Base-by-base conservation (phyloP, 2,329 filamentous ascomycete species). In the Tolypocladium ovalisporum region DNA sequence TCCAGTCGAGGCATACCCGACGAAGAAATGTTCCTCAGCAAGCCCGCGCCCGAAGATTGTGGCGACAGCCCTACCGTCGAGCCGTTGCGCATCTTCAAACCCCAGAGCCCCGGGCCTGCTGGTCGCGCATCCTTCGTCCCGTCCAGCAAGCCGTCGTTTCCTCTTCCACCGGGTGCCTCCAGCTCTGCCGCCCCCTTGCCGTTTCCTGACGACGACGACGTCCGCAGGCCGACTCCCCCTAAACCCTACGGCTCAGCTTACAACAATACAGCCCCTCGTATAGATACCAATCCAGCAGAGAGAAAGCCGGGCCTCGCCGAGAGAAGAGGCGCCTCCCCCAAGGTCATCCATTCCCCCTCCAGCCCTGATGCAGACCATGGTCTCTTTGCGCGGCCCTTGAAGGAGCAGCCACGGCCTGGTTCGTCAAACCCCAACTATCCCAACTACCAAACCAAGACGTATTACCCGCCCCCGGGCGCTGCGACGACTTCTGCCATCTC, bases 21-120 rank as follows among this genome's bases (percentile, higher is more conserved):
- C 35, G 87, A 91, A 73, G 90, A 93, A 79, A 87, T 95, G 76
- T 93, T 95, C 75, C 81, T 95, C 73, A 82, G 73, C 69, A 79
- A 77, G 54, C 80, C 79, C n/a, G 69, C 74, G 57, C 75, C 75
- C 10, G 71, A 74, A 13, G 77, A 80, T 52, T 76, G 76, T 60
- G 74, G 74, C 54, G 85, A 90, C 66, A 90, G 89, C 66, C 89
- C 90, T 58, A 89, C 88, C 22, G 82, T 96, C 64, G 89, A 89
- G 66, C 91, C 91, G 59, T 74, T 96, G 73, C 84, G 90, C 67
- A 95, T 96, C 70, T 87, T 86, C 76, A 95, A 95, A 72, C 84
- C 86, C 57, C 82, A 85, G 65, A 88, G 85, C 58, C 82, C 86
- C 36, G 79, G 79, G 55, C 83, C 83, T 56, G 68, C 71, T 57